Conservation (phyloP, 495 filamentous ascomycete species). For the Penicillium alfredii region DNA sequence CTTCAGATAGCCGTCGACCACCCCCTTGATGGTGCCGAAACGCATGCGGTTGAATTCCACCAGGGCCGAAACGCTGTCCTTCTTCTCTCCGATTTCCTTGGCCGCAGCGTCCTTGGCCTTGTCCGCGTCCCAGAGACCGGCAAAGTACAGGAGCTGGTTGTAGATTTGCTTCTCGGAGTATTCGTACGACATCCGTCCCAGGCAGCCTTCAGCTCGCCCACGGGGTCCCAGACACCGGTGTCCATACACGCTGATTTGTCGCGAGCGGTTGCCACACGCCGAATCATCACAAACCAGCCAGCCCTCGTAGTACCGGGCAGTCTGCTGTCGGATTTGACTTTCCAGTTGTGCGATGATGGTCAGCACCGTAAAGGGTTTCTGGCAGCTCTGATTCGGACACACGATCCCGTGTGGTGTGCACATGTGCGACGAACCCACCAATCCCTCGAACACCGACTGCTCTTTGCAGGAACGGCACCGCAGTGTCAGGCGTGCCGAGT, state of each 20-base stretch:
- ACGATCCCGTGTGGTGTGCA: constrained; percentile 66
- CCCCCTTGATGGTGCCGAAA: constrained; percentile 67
- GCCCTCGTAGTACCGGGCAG: constrained; percentile 81
- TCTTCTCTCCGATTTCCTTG: constrained; percentile 41
- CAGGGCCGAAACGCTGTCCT: constrained; percentile 61
- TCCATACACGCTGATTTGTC: constrained; percentile 89
- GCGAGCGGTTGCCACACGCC: constrained; percentile 77
- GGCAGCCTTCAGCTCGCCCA: constrained; percentile 73
- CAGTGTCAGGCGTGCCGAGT: constrained; percentile 66
- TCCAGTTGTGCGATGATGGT: constrained; percentile 83
- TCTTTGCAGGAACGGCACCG: constrained; percentile 76
- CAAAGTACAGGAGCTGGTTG: constrained; percentile 89
- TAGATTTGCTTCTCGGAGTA: constrained; percentile 84
- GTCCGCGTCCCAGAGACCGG: constrained; percentile 81
- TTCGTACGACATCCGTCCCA: constrained; percentile 86
- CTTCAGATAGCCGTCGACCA: constrained; percentile 83
- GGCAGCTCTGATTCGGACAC: constrained; percentile 60
- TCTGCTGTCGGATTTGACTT: constrained; percentile 67
- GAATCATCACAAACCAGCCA: constrained; percentile 89
- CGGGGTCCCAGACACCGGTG: constrained; percentile 81
- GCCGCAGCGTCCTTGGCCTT: constrained; percentile 55
- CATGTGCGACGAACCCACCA: constrained; percentile 49
- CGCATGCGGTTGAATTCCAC: constrained; percentile 71
- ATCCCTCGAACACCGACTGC: constrained; percentile 66
- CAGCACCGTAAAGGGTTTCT: constrained; percentile 58